Percentiles rank a stretch among this genome's conserved stretches.
Conservation (phyloP, 495 filamentous ascomycete species). For the Neurospora sublineolata region DNA sequence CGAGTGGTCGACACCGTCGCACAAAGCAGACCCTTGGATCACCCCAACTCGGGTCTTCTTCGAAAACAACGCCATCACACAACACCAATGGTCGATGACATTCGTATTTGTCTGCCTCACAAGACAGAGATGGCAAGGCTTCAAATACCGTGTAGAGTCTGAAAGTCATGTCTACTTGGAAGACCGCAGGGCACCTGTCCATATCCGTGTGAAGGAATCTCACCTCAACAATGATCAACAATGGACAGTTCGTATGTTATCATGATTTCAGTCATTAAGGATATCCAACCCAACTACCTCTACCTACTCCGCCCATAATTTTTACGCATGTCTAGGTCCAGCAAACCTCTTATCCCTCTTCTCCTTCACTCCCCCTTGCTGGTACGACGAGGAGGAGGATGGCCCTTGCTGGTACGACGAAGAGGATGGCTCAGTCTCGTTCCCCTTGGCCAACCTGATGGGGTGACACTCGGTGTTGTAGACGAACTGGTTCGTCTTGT, state of each 20-base stretch:
- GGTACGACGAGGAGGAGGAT: background rate
- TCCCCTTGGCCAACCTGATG: conserved; percentile 37
- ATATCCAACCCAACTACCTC: background rate
- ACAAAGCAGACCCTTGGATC: background rate
- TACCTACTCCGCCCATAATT: background rate
- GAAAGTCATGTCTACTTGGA: no score
- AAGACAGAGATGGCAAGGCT: background rate
- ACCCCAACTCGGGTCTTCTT: background rate
- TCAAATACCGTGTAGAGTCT: background rate
- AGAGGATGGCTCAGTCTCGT: background rate
- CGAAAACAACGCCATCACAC: background rate
- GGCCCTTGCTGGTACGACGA: no score
- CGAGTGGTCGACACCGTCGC: background rate
- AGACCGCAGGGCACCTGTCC: no score
- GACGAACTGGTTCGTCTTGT: conserved; percentile 53
- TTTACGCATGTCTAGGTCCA: background rate
- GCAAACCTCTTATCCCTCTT: background rate
- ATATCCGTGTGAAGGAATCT: background rate
- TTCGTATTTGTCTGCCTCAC: background rate
- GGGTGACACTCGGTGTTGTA: conserved; percentile 85
- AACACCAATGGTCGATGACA: background rate
- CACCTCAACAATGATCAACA: background rate
- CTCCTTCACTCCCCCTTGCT: background rate
- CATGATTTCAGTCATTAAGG: background rate
- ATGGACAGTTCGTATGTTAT: background rate